Base-by-base conservation (phyloP, 352 stramenopile species). In the Globisporangium irregulare region DNA sequence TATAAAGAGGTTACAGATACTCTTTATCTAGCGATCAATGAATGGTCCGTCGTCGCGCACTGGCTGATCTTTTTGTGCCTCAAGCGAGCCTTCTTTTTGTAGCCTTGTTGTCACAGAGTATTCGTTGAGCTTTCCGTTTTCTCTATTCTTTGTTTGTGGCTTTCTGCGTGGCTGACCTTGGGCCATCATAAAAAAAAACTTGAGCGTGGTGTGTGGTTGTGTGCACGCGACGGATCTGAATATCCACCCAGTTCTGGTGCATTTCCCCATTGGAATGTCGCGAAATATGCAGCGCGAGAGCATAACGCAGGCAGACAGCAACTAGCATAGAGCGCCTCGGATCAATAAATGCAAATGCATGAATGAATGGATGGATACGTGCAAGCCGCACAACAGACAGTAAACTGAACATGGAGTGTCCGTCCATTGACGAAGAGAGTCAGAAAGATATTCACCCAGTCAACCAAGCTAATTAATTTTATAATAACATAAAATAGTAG, bases 81-180 rank as follows among this genome's bases (percentile, higher is more conserved):
- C 27, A 9, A 22, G 15, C 18, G 20, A 22, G 8, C 18, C 27
- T 59, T 18, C 9, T 5, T n/a, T n/a, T 20, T 60, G 27, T 43
- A 27, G 27, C 27, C 20, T 48, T 61, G 56, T 50, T 18, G 32
- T 48, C 32, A 4, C 32, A 48, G 56, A 32, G 50, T 50, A n/a
- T 62, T 62, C 56, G 9, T 62, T 62, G 56, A 62, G 32, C 56
- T 62, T 50, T 62, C 56, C 56, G 3, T 48, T 50, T 22, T 50
- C 32, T 34, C 32, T 10, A 10, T 24, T 1, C 29, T 25, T 25
- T 55, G 36, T 43, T 24, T 54, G 20, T 61, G 32, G 18, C 14
- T 59, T 22, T 22, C 5, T 29, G 24, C 20, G 24, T 58, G 24
- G 32, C 20, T 18, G 25, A 36, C 29, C 3, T 20, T 59, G 53